Evolutionary conservation across 768 basidiomycete genomes (phyloP), one percentile per base, ranked within the genome.

Genomic region (Lentinula lateritia): DNA sequence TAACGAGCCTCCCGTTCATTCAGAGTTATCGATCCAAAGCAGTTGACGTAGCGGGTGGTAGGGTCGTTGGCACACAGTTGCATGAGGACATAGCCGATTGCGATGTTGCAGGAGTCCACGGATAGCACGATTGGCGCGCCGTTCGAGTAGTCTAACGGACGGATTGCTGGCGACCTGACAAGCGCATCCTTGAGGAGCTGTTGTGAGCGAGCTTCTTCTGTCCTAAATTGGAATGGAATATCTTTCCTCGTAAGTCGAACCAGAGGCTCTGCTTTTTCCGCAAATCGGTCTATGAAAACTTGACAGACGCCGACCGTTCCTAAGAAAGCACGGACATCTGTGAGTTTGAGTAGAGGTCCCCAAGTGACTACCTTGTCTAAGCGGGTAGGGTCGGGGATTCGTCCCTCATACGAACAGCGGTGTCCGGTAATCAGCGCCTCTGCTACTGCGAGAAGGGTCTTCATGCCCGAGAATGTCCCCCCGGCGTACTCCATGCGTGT

Each of bases 81-180:
- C 0, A 66, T 67, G 1, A 77, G 56, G 8, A 77, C 68, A 46
- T 70, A 74, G 0, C 75, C 74, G 0, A 73, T 64, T 1, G 70
- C 72, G 8, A 71, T 69, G 0, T 59, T 20, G 13, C 66, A 70
- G 0, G 72, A 67, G 60, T 78, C 73, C 0, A 77, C 76, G 1
- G 74, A 64, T 0, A 78, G 52, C 9, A 72, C 69, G 5, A 75
- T 64, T 4, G 66, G 63, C 2, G 52, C 18, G 0, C 65, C 56
- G 0, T 66, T 71, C 2, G 32, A 10, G 52, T 77, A 77, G 55
- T 77, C 66, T 16, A 77, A 72, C 0, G 74, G 50, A 9, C 32
- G 23, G 2, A 50, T 50, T 12, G 50, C 50, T 1, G 50, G 43
- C 7, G 16, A 45, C 5, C n/a, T 2, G 2, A 45, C n/a, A 2